These are phyloP conservation scores for Hypoxylon sp. DNA, from an alignment of 2,329 filamentous ascomycete genomes.

Conservation along the genomic window DNA sequence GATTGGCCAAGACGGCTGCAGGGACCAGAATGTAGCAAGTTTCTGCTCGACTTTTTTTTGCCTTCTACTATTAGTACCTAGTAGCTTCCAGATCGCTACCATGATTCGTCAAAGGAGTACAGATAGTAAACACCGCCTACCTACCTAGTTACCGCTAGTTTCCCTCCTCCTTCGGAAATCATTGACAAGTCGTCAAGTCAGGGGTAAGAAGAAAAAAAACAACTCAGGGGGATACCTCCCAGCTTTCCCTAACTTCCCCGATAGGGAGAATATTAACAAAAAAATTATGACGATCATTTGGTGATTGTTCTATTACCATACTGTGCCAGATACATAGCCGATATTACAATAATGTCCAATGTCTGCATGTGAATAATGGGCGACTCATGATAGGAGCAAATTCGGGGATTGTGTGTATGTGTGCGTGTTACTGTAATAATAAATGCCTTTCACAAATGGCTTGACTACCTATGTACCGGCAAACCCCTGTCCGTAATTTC, in stretches of 20 bases:
- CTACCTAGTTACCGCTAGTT: conserved; percentile 32
- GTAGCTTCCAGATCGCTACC: conserved; percentile 20
- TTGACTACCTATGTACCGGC: conserved; percentile 28
- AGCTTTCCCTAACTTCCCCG: conserved; percentile 18
- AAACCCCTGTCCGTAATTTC: conserved; percentile 37
- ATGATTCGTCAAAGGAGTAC: conserved; percentile 23
- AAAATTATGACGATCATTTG: conserved; percentile 30
- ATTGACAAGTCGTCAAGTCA: conserved; percentile 27
- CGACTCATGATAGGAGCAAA: conserved; percentile 26
- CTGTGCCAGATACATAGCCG: conserved; percentile 25
- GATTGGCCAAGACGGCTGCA: conserved; percentile 20
- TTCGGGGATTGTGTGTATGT: conserved; percentile 24
- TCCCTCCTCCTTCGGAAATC: conserved; percentile 21
- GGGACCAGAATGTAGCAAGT: conserved; percentile 22
- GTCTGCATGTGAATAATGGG: conserved; percentile 31
- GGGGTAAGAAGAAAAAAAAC: too few relatives aligned
- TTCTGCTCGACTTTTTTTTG: conserved; percentile 17
- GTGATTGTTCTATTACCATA: conserved; percentile 16
- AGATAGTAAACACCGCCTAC: conserved; percentile 20
- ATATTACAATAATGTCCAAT: conserved; percentile 26
- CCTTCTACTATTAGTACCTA: not conserved
- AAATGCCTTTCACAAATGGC: conserved; percentile 20
- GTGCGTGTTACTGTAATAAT: conserved; percentile 15
- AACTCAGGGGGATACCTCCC: conserved; percentile 20
- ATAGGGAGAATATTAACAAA: conserved; percentile 20